phyloP scores from a whole-genome alignment of 2,329 filamentous ascomycete species.

The Monosporascus sp. region DNA sequence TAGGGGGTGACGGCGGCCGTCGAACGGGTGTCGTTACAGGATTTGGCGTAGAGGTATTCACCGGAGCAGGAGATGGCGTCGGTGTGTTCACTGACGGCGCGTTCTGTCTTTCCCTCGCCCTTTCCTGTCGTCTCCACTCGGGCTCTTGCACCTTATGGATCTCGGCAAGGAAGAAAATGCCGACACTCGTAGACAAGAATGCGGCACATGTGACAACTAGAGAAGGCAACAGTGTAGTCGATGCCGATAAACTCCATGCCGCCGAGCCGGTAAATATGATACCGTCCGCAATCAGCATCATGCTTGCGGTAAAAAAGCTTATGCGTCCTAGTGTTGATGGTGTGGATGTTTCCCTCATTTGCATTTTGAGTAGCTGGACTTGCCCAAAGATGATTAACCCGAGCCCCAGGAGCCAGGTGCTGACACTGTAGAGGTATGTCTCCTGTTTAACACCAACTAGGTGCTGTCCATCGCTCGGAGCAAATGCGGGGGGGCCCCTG shows the following conservation, averaged over 20 bases:
- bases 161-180: constrained; percentile 52
- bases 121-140: constrained; percentile 41
- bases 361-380: constrained; percentile 54
- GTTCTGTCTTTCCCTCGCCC: constrained; percentile 25
- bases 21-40: constrained; percentile 15
- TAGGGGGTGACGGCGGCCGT: constrained; percentile 33
- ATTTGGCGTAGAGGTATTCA: constrained; percentile 12
- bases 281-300: constrained; percentile 59
- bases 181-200: constrained; percentile 53
- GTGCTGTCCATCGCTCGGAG: constrained; percentile 47
- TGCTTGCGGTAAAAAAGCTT: constrained; percentile 56
- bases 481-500: constrained; percentile 54
- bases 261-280: constrained; percentile 52
- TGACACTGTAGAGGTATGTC: constrained; percentile 49
- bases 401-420: constrained; percentile 53
- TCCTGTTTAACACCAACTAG: constrained; percentile 57
- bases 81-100: constrained; percentile 15
- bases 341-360: constrained; percentile 62
- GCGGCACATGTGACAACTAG: constrained; percentile 47
- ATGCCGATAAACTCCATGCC: constrained; percentile 50
- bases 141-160: constrained; percentile 58
- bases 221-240: constrained; percentile 51
- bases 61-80: constrained; percentile 8
- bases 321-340: constrained; percentile 62
- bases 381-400: constrained; percentile 55